Percentiles rank a stretch among this genome's conserved stretches.
phyloP scores from a whole-genome alignment of 164 flowering plant genomes.

The Vitis riparia region DNA sequence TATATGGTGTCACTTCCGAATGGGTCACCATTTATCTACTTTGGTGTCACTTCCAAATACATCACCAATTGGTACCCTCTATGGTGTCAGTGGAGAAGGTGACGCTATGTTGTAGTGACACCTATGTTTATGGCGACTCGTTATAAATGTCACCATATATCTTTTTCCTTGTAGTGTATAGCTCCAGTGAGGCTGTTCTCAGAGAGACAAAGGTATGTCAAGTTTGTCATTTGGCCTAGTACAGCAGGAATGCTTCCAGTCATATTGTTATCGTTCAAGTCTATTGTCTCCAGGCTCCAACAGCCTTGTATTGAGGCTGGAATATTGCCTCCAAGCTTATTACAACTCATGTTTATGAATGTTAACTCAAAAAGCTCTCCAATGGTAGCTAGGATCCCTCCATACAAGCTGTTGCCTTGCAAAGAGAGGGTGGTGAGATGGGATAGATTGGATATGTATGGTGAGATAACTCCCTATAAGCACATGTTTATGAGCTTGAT shows the following conservation, averaged over 20 bases:
- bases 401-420: conserved; percentile 11
- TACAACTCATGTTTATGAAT: neutral
- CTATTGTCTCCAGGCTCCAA: neutral
- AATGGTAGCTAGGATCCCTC: conserved; percentile 9
- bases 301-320: no score
- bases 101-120: no score
- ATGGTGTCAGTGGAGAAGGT: no score
- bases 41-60: no score
- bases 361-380: conserved; percentile 5
- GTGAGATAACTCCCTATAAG: conserved; percentile 11
- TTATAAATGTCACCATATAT: no score
- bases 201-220: conserved; percentile 7
- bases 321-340: neutral
- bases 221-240: conserved; percentile 9
- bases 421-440: conserved; percentile 12
- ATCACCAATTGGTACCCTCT: no score
- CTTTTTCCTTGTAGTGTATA: neutral
- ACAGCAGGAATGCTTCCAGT: conserved; percentile 20
- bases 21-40: no score
- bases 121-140: no score
- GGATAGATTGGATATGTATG: conserved; percentile 17
- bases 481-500: conserved; percentile 9
- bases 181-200: conserved; percentile 7
- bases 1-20: no score
- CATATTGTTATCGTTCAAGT: neutral